Base-by-base conservation (phyloP, 495 filamentous ascomycete species). In the Echria macrotheca region DNA sequence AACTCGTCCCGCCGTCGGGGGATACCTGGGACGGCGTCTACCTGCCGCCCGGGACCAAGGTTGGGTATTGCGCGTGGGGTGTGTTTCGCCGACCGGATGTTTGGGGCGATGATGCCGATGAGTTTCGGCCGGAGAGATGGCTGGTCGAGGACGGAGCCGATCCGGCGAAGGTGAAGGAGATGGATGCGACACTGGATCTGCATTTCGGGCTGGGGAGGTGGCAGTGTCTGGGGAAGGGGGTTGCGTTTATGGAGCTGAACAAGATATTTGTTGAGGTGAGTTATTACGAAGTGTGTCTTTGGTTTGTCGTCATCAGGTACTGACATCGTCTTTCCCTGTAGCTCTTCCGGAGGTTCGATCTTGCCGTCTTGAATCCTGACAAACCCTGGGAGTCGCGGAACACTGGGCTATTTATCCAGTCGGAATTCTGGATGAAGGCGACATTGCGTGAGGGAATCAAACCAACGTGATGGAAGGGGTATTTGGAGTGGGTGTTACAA, bases 111-210 rank as follows among this genome's bases (percentile, higher is more conserved):
- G 69, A 76, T 55, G 63, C 59, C 3, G 55, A 68, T 31, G 48
- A 59, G 7, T 81, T 74, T 47, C 59, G 68, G 5, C 77, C 75
- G 0, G 75, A 76, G 49, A 57, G 76, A 46, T 81, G 76, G 76
- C 61, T 78, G n/a, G 66, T 69, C 22, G 54, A 56, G 4, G n/a
- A n/a, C n/a, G n/a, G n/a, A n/a, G 21, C 17, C 7, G 53, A 56
- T 9, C 57, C 47, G 2, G 64, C 67, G 15, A 49, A 50, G 31
- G 24, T 64, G 8, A 55, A 50, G 49, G 44, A 22, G 5, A 70
- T 74, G 71, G 58, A 61, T 19, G 63, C 31, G 35, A 55, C 55
- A 6, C 11, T 45, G 2, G 63, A 65, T 1, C 49, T 68, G 1
- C 21, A 63, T 0, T 69, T 65, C 47, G 56, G 58, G 3, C 52